Evolutionary conservation across 2,329 filamentous ascomycete genomes (phyloP).

Genomic region (Hypoxylon sp.): DNA sequence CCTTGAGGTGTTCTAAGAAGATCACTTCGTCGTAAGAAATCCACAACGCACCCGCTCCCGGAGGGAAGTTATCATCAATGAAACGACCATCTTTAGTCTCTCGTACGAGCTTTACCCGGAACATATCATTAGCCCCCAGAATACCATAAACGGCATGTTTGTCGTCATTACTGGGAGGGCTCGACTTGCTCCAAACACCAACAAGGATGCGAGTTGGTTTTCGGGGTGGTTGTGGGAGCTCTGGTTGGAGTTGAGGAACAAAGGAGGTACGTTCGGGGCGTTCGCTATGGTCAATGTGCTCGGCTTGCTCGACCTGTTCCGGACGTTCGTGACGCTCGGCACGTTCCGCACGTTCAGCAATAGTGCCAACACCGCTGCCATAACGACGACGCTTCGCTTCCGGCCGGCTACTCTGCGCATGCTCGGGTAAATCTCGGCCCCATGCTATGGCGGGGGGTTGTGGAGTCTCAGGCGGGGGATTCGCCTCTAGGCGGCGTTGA

Average conservation of each 20-base stretch:
- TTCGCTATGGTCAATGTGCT: slow-evolving; percentile 3
- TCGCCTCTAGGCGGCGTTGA: slow-evolving; percentile 60
- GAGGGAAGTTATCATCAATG: slow-evolving; percentile 72
- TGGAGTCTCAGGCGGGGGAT: slow-evolving; percentile 62
- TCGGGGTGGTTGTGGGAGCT: slow-evolving; percentile 44
- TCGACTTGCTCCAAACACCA: slow-evolving; percentile 72
- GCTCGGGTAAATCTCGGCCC: slow-evolving; percentile 64
- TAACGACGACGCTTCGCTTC: slow-evolving; percentile 66
- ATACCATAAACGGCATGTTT: slow-evolving; percentile 76
- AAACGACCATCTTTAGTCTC: slow-evolving; percentile 73
- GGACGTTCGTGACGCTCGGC: slow-evolving; percentile 44
- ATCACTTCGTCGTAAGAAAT: slow-evolving; percentile 74
- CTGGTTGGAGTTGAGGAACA: slow-evolving; percentile 25
- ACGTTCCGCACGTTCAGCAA: slow-evolving; percentile 54
- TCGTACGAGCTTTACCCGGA: slow-evolving; percentile 73
- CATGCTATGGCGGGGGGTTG: slow-evolving; percentile 66
- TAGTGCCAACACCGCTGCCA: slow-evolving; percentile 56
- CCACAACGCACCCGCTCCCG: slow-evolving; percentile 73
- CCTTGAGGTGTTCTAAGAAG: slow-evolving; percentile 69
- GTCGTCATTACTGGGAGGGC: slow-evolving; percentile 62
- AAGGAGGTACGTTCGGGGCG: slow-evolving; percentile 47
- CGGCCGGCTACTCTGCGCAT: slow-evolving; percentile 55
- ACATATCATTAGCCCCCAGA: slow-evolving; percentile 74
- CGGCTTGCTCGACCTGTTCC: slow-evolving; percentile 15
- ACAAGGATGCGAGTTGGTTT: slow-evolving; percentile 71